Percentiles rank a stretch among this genome's conserved stretches.
Evolutionary conservation across 1,284 basidiomycete genomes (phyloP).

Genomic region (Grifola frondosa): DNA sequence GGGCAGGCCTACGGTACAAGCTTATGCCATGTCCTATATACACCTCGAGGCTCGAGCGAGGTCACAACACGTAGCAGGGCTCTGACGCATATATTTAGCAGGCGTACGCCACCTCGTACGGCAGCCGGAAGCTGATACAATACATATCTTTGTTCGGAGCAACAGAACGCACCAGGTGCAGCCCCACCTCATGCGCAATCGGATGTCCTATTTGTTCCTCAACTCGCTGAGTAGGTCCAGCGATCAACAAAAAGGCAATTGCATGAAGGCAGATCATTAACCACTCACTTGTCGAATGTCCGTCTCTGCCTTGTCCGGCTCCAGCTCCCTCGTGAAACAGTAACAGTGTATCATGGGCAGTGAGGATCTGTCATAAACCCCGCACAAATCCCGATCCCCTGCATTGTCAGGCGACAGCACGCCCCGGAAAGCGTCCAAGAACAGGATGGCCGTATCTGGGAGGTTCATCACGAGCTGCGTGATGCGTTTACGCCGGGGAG

Average conservation of each 20-base stretch:
- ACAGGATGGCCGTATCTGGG: conserved; percentile 88
- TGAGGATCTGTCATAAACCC: conserved; percentile 43
- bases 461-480: conserved; percentile 97
- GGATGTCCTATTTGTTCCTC: conserved; percentile 62
- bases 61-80: conserved; percentile 5
- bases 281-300: conserved; percentile 79
- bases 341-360: conserved; percentile 96
- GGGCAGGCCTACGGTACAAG: neutral
- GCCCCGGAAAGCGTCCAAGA: conserved; percentile 87
- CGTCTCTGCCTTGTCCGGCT: conserved; percentile 59
- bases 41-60: conserved; percentile 1
- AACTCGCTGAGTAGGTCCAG: conserved; percentile 57
- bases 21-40: too few species aligned
- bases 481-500: conserved; percentile 52
- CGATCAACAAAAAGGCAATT: neutral
- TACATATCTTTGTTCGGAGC: conserved; percentile 99
- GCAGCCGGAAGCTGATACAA: conserved; percentile 90
- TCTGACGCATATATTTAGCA: too few species aligned
- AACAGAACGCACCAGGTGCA: conserved; percentile 88
- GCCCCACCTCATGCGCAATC: conserved; percentile 51
- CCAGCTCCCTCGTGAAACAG: conserved; percentile 92
- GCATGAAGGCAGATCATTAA: neutral
- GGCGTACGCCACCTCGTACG: conserved; percentile 58
- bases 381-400: conserved; percentile 37
- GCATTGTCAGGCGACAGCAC: conserved; percentile 47